Percentiles rank a stretch among this genome's conserved stretches.
phyloP scores from a whole-genome alignment of 345 rosid species.

The Bruguiera parviflora region DNA sequence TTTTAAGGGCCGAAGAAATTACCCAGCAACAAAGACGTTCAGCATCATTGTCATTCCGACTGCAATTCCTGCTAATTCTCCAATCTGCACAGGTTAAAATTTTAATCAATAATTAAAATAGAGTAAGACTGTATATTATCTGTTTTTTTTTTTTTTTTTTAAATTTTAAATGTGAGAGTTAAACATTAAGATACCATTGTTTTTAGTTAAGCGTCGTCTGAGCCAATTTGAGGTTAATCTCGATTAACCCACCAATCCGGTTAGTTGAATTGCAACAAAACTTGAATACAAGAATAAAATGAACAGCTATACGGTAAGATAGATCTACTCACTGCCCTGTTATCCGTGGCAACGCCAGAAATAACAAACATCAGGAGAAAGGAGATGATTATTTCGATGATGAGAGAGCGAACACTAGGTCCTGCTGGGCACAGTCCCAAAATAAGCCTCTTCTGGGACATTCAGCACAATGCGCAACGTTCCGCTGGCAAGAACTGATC shows the following conservation, averaged over 20 bases:
- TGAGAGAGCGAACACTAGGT: conserved; percentile 12
- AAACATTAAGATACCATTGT: too few relatives aligned
- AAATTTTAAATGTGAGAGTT: too few relatives aligned
- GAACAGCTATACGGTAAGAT: background rate
- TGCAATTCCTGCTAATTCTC: conserved; percentile 27
- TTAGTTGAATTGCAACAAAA: too few relatives aligned
- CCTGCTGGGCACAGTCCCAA: conserved; percentile 28
- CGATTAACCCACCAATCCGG: too few relatives aligned
- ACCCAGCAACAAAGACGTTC: conserved; percentile 27
- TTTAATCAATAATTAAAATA: too few relatives aligned
- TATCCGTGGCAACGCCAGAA: conserved; percentile 20
- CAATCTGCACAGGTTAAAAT: conserved; percentile 2
- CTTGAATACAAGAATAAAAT: background rate
- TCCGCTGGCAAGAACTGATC: conserved; percentile 23
- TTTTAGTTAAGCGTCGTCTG: too few relatives aligned
- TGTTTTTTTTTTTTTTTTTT: too few relatives aligned
- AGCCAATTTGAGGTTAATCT: too few relatives aligned
- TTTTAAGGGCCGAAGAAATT: background rate
- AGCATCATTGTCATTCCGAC: conserved; percentile 24
- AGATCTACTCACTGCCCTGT: conserved; percentile 6
- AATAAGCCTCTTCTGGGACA: conserved; percentile 5
- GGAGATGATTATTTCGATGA: conserved; percentile 17
- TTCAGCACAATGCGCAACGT: conserved; percentile 1
- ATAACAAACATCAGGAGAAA: conserved; percentile 27
- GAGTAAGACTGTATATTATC: too few relatives aligned